A percentile compares a stretch with the other conserved stretches of the same genome.
Evolutionary conservation across 495 filamentous ascomycete genomes (phyloP).

Genomic region (Zalerion maritima): DNA sequence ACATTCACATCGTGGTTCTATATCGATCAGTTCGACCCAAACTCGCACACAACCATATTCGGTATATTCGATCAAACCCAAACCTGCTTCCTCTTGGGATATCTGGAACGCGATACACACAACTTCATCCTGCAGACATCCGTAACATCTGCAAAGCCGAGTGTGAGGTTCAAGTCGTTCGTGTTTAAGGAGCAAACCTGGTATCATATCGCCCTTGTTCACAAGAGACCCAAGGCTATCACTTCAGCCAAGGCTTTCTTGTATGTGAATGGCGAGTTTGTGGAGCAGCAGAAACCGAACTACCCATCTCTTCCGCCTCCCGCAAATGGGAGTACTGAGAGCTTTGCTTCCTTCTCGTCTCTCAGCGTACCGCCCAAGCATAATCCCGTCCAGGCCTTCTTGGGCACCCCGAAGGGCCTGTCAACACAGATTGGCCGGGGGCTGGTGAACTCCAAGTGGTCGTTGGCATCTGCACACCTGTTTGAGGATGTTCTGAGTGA

Average conservation of each 20-base stretch:
- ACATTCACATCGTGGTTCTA: slow-evolving; percentile 79
- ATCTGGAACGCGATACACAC: slow-evolving; percentile 85
- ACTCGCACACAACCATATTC: slow-evolving; percentile 85
- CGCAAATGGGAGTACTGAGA: slow-evolving; percentile 42
- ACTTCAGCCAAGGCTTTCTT: slow-evolving; percentile 70
- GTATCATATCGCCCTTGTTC: slow-evolving; percentile 87
- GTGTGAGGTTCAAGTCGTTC: slow-evolving; percentile 79
- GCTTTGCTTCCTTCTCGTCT: slow-evolving; percentile 43
- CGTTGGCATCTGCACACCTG: slow-evolving; percentile 73
- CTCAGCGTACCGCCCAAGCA: slow-evolving; percentile 34
- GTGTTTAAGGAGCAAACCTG: slow-evolving; percentile 59
- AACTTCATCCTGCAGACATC: slow-evolving; percentile 96
- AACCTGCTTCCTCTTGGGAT: slow-evolving; percentile 85
- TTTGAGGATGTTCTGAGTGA: slow-evolving; percentile 81
- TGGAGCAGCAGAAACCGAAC: slow-evolving; percentile 76
- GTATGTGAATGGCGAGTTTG: slow-evolving; percentile 86
- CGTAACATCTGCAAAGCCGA: slow-evolving; percentile 69
- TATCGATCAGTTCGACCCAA: slow-evolving; percentile 71
- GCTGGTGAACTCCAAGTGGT: slow-evolving; percentile 68
- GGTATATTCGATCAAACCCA: slow-evolving; percentile 87
- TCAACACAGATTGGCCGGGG: slow-evolving; percentile 67
- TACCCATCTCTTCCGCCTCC: slow-evolving; percentile 63
- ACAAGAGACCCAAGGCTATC: slow-evolving; percentile 61
- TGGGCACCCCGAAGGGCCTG: slow-evolving; percentile 85
- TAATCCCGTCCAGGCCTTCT: slow-evolving; percentile 73